Conservation (phyloP, 2,329 filamentous ascomycete genomes). For the Curvularia sp. region DNA sequence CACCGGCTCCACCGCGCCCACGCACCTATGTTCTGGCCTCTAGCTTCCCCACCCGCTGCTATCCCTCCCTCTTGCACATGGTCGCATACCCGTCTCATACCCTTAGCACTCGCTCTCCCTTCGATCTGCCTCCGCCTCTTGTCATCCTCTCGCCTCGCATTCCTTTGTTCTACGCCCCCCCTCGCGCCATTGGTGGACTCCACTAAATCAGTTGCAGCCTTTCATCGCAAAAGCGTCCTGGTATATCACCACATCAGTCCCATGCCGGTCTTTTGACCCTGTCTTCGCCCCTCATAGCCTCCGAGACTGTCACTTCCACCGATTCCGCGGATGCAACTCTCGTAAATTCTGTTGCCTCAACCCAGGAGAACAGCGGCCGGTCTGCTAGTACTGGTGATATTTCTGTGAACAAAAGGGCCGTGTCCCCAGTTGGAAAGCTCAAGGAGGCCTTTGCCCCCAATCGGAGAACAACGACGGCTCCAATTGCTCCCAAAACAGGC, state of each 20-base stretch:
- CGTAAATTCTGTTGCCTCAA: slow-evolving; percentile 42
- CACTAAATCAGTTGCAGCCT: slow-evolving; percentile 44
- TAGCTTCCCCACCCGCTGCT: slow-evolving; percentile 31
- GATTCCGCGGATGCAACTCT: slow-evolving; percentile 32
- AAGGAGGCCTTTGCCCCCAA: slow-evolving; percentile 70
- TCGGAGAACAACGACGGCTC: slow-evolving; percentile 30
- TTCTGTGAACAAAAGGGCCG: slow-evolving; percentile 60
- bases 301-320: slow-evolving; percentile 49
- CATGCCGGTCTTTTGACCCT: slow-evolving; percentile 58
- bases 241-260: slow-evolving; percentile 57
- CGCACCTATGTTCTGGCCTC: slow-evolving; percentile 25
- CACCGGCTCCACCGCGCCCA: slow-evolving; percentile 30
- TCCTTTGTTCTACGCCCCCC: slow-evolving; percentile 23
- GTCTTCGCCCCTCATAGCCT: slow-evolving; percentile 56
- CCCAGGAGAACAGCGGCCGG: slow-evolving; percentile 36
- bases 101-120: slow-evolving; percentile 20
- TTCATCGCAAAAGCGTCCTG: slow-evolving; percentile 43
- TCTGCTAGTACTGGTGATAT: slow-evolving; percentile 46
- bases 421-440: slow-evolving; percentile 74
- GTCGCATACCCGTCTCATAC: slow-evolving; percentile 21
- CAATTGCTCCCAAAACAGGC: slow-evolving; percentile 34
- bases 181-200: slow-evolving; percentile 23
- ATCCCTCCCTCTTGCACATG: slow-evolving; percentile 11
- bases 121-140: slow-evolving; percentile 16
- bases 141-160: slow-evolving; percentile 18